Evolutionary conservation across 306 rosid genomes (phyloP).

Genomic region (Erythrophleum fordii): DNA sequence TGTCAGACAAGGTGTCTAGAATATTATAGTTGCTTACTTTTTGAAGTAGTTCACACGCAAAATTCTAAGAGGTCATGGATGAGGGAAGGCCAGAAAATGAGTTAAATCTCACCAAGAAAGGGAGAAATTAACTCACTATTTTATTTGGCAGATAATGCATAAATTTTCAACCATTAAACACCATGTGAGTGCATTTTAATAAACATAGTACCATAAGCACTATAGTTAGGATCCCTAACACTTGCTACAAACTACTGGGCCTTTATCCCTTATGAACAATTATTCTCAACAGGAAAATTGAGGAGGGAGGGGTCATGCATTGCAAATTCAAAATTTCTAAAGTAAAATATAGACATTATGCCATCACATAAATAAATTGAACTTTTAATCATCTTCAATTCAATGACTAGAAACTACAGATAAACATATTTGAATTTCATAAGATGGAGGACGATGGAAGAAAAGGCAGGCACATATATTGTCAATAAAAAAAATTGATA

Average conservation of each 20-base stretch:
- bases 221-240: background rate
- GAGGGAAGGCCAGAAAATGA: background rate
- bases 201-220: conserved; percentile 4
- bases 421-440: conserved; percentile 21
- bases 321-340: background rate
- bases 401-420: background rate
- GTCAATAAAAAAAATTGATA: background rate
- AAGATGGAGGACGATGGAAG: background rate
- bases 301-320: conserved; percentile 1
- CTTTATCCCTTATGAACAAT: background rate
- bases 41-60: background rate
- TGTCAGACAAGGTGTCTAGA: background rate
- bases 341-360: background rate
- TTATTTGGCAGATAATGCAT: conserved; percentile 16
- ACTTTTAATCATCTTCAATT: conserved; percentile 8
- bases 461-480: background rate
- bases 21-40: background rate
- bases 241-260: background rate
- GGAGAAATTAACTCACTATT: background rate
- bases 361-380: conserved; percentile 6
- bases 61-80: conserved; percentile 6
- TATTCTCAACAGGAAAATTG: conserved; percentile 2
- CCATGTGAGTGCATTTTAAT: background rate
- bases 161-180: conserved; percentile 17
- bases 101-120: conserved; percentile 25